These are phyloP conservation scores for Lactarius pseudohatsudake DNA, from an alignment of 768 basidiomycete species.

Conservation along the genomic window DNA sequence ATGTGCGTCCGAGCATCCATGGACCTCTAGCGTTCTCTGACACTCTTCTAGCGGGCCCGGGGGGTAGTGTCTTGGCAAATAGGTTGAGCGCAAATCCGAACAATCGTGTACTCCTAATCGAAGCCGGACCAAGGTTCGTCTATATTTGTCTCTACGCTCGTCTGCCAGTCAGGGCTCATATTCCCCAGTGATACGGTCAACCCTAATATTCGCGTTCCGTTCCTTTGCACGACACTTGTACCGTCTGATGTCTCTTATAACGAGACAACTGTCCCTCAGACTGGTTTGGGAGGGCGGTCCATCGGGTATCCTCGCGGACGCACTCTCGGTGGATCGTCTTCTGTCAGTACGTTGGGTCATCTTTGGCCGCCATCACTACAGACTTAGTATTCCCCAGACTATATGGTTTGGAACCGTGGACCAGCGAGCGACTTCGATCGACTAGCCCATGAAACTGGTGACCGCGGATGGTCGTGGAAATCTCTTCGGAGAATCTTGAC, in stretches of 20 bases:
- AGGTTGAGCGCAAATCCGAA: too few species aligned
- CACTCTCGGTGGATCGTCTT: constrained; percentile 28
- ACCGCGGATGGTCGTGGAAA: constrained; percentile 30
- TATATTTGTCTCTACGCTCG: too few species aligned
- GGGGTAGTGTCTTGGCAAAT: too few species aligned
- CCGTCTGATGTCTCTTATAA: constrained; percentile 7
- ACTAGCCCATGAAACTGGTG: constrained; percentile 24
- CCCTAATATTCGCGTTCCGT: too few species aligned
- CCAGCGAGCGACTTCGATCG: constrained; percentile 29
- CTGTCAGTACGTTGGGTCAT: constrained; percentile 25
- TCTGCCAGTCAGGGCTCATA: too few species aligned
- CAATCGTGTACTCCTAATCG: too few species aligned
- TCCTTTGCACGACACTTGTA: too few species aligned
- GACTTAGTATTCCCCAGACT: constrained; percentile 7
- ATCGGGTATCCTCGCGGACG: constrained; percentile 28
- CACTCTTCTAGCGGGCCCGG: too few species aligned
- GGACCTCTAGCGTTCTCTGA: too few species aligned
- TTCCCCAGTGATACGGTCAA: too few species aligned
- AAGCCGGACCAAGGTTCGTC: too few species aligned
- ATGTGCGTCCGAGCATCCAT: too few species aligned
- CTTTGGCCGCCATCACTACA: neutral
- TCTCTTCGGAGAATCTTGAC: constrained; percentile 12
- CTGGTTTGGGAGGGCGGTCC: constrained; percentile 16
- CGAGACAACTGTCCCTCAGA: constrained; percentile 28
- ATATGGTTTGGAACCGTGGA: constrained; percentile 24